Conservation (phyloP, 1,284 basidiomycete genomes). For the Ganoderma leucocontextum region DNA sequence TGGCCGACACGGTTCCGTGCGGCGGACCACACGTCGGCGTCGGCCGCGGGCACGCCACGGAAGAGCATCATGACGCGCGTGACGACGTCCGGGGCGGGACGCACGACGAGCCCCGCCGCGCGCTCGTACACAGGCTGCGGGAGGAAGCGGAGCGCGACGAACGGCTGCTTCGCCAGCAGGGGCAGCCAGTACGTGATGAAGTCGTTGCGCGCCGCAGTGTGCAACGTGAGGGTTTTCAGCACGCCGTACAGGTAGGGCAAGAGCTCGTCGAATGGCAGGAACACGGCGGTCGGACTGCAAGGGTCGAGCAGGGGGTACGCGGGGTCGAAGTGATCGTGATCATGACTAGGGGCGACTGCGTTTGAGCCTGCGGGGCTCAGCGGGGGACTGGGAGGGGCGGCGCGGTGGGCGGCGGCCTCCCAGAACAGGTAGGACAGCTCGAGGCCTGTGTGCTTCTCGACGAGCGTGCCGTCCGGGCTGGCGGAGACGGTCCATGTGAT, state of each 20-base stretch:
- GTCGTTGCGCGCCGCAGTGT: slow-evolving; percentile 51
- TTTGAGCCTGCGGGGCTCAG: neutral
- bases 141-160: slow-evolving; percentile 55
- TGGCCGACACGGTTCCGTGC: slow-evolving; percentile 30
- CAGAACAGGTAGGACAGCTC: slow-evolving; percentile 38
- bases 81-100: slow-evolving; percentile 51
- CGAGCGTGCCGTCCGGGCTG: slow-evolving; percentile 9
- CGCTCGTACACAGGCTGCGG: slow-evolving; percentile 50
- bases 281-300: slow-evolving; percentile 28
- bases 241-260: slow-evolving; percentile 47
- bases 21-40: slow-evolving; percentile 35
- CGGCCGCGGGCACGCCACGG: slow-evolving; percentile 43
- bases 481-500: slow-evolving; percentile 33
- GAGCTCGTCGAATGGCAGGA: slow-evolving; percentile 41
- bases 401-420: slow-evolving; percentile 40
- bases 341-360: neutral
- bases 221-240: slow-evolving; percentile 45
- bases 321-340: slow-evolving; percentile 16
- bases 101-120: slow-evolving; percentile 47
- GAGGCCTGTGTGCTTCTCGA: slow-evolving; percentile 2
- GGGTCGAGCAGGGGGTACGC: slow-evolving; percentile 6
- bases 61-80: slow-evolving; percentile 58
- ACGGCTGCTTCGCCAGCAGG: slow-evolving; percentile 46
- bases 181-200: slow-evolving; percentile 57
- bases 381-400: slow-evolving; percentile 9